A percentile compares a stretch with the other conserved stretches of the same genome.
These are phyloP conservation scores for Kwoniella mangroviensis DNA, from an alignment of 768 basidiomycete genomes.

Conservation along the genomic window DNA sequence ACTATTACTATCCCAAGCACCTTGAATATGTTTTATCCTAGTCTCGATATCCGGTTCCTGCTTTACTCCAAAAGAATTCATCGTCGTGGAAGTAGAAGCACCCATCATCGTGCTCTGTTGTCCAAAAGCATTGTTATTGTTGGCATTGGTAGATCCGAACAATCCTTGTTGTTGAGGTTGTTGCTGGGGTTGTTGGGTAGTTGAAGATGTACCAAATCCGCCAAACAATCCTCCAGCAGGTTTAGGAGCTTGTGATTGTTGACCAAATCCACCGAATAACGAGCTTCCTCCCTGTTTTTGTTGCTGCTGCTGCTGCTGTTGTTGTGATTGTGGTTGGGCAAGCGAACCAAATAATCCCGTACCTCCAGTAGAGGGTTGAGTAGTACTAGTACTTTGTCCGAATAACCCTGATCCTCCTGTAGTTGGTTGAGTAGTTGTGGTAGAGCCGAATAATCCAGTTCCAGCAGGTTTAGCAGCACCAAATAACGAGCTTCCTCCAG, in stretches of 20 bases:
- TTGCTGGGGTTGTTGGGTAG: conserved; percentile 19
- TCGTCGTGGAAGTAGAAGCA: conserved; percentile 17
- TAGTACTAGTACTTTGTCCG: conserved; percentile 18
- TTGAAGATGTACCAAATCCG: conserved; percentile 9
- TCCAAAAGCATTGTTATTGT: conserved; percentile 4
- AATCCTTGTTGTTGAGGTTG: conserved; percentile 36
- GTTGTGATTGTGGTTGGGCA: conserved; percentile 20
- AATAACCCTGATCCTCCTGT: conserved; percentile 23
- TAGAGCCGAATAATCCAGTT: conserved; percentile 17
- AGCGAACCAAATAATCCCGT: conserved; percentile 41
- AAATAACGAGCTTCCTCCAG: conserved; percentile 17
- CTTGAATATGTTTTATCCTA: conserved; percentile 50
- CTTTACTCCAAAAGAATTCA: conserved; percentile 21
- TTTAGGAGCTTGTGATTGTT: conserved; percentile 21
- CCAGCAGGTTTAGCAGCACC: conserved; percentile 19
- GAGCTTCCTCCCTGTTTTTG: conserved; percentile 21
- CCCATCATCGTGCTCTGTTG: conserved; percentile 4
- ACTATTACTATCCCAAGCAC: conserved; percentile 47
- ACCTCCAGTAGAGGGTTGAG: conserved; percentile 6
- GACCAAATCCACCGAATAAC: conserved; percentile 16
- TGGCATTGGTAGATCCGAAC: conserved; percentile 19
- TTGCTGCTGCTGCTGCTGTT: conserved; percentile 24
- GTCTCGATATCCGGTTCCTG: conserved; percentile 49
- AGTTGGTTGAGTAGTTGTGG: conserved; percentile 26
- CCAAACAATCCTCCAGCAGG: conserved; percentile 27